Evolutionary conservation across 2,329 filamentous ascomycete species (phyloP).

Genomic region (Beauveria asiatica): DNA sequence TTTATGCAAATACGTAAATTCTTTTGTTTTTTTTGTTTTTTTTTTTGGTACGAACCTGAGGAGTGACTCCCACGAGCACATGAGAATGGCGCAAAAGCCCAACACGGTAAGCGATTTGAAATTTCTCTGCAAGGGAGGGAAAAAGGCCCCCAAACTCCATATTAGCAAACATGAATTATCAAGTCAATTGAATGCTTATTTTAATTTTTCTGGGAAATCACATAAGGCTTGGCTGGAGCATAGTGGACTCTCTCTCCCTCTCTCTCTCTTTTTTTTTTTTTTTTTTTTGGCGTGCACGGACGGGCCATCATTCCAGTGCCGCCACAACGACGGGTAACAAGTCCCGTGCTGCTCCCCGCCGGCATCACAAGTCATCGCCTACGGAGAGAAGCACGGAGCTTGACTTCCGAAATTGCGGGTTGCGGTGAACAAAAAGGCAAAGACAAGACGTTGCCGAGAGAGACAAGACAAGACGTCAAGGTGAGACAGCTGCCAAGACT

Average conservation of each 20-base stretch:
- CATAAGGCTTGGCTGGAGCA: background rate
- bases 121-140: slow-evolving; percentile 19
- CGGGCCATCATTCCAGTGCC: no score
- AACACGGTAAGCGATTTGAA: slow-evolving; percentile 33
- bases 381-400: no score
- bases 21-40: no score
- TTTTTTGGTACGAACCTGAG: slow-evolving; percentile 18
- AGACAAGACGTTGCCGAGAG: background rate
- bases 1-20: background rate
- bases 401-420: no score
- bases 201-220: background rate
- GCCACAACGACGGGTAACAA: no score
- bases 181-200: background rate
- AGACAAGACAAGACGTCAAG: background rate
- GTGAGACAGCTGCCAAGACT: no score
- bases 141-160: no score
- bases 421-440: background rate
- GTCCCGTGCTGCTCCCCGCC: no score
- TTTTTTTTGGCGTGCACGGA: no score
- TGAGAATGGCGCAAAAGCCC: slow-evolving; percentile 32
- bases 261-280: no score
- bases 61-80: slow-evolving; percentile 32
- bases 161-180: background rate
- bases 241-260: no score
- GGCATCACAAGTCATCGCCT: no score